Base-by-base conservation (phyloP, 1,284 basidiomycete species). In the Fomitiporia mediterranea region DNA sequence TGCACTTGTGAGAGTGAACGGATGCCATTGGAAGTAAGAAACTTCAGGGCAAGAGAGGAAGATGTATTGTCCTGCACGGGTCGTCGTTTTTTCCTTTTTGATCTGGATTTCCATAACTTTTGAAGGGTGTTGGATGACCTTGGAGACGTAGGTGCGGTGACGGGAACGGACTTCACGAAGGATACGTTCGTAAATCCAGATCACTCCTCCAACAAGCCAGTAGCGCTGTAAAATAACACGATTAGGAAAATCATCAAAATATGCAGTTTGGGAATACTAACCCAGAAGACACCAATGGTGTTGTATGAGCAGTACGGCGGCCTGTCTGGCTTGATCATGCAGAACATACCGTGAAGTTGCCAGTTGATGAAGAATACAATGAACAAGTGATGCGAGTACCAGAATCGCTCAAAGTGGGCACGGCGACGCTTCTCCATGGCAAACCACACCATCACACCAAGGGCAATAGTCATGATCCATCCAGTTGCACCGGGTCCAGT, bases 341-440 rank as follows among this genome's bases (percentile, higher is more conserved):
- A 94, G 80, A 93, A 94, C 88, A 94, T 89, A 54, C 93, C 92
- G 67, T 95, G 93, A 35, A 94, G 75, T 70, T 95, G 92, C 92
- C 93, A 95, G 65, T 77, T 75, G 68, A 91, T 79, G 76, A 96
- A 96, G 79, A 94, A 94, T 60, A 91, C 67, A 65, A 94, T 82
- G 75, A 93, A 94, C 51, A 96, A 77, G 69, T 93, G 91, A 69
- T 93, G 90, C 13, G 83, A 80, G 72, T 93, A 94, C 89, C 91
- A 94, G 75, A 95, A 95, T 64, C 79, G 71, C 72, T 94, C 91
- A 66, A 91, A 94, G 65, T 83, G 76, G 6, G 81, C 79, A 56
- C 83, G 77, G 55, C 85, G 80, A 17, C 79, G 74, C 73, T 89
- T 93, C 72, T 94, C 91, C 63, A 81, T 76, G 0, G 92, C 87